A percentile compares a stretch with the other conserved stretches of the same genome.
Conservation (phyloP, 2,329 filamentous ascomycete species). For the Trichothecium roseum region DNA sequence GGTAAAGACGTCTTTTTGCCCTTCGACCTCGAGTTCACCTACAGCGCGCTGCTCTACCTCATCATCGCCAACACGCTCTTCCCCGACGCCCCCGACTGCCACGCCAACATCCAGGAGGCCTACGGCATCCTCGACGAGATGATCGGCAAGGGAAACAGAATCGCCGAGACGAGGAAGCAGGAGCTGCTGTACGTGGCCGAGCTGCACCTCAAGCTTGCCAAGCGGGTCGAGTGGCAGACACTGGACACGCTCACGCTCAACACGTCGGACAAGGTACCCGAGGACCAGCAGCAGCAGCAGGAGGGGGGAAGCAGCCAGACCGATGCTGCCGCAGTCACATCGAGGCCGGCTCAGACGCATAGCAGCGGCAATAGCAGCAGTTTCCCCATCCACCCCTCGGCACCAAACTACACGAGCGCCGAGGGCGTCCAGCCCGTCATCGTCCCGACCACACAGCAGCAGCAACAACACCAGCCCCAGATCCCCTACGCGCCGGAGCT, state of each 20-base stretch:
- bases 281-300: conserved; percentile 2
- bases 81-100: conserved; percentile 15
- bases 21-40: conserved; percentile 26
- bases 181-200: conserved; percentile 19
- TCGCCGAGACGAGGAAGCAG: conserved; percentile 19
- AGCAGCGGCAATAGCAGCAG: no score
- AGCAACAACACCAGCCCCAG: no score
- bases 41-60: conserved; percentile 21
- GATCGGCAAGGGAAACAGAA: conserved; percentile 19
- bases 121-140: conserved; percentile 22
- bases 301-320: conserved; percentile 1
- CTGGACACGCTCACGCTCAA: conserved; percentile 14
- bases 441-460: no score
- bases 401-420: no score
- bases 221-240: conserved; percentile 13
- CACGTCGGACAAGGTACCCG: not conserved
- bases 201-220: conserved; percentile 15
- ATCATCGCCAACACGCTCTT: conserved; percentile 25
- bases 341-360: conserved; percentile 6
- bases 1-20: conserved; percentile 27
- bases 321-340: not conserved
- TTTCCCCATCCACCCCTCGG: no score
- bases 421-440: no score
- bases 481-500: no score
- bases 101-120: conserved; percentile 10